These are phyloP conservation scores for Phaffia australis DNA, from an alignment of 768 basidiomycete genomes.

Conservation along the genomic window DNA sequence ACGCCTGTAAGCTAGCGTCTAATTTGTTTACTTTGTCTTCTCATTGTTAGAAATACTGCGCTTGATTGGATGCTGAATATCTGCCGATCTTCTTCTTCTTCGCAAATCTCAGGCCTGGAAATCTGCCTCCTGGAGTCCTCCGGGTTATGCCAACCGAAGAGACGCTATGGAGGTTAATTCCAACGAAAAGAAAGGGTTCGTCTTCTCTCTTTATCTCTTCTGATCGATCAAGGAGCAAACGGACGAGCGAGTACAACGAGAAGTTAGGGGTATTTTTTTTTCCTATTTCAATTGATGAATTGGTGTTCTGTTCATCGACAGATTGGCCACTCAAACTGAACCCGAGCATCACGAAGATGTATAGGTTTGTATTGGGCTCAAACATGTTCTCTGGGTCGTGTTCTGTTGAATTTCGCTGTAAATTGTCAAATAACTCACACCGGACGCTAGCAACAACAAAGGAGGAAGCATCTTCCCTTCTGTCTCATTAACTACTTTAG, in stretches of 20 bases:
- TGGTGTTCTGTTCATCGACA: too few relatives aligned
- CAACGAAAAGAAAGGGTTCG: conserved; percentile 6
- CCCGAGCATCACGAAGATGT: too few relatives aligned
- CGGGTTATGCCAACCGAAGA: conserved; percentile 41
- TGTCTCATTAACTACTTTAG: too few relatives aligned
- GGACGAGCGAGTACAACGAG: background rate
- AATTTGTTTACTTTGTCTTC: conserved; percentile 1
- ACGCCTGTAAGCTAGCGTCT: conserved; percentile 27
- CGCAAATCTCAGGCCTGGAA: conserved; percentile 50
- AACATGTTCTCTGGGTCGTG: too few relatives aligned
- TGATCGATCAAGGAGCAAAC: too few relatives aligned
- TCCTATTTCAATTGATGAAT: background rate
- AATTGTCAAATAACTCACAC: too few relatives aligned
- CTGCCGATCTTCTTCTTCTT: conserved; percentile 33
- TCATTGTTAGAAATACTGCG: conserved; percentile 46
- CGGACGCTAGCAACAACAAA: too few relatives aligned
- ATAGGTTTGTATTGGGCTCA: too few relatives aligned
- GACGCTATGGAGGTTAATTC: conserved; percentile 3
- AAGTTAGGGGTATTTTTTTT: background rate
- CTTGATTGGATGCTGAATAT: conserved; percentile 42
- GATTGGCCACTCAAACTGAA: too few relatives aligned
- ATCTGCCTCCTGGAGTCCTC: conserved; percentile 51
- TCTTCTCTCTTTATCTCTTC: background rate
- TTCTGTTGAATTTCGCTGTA: too few relatives aligned
- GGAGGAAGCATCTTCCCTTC: too few relatives aligned